These are phyloP conservation scores for Mycena galopus DNA, from an alignment of 768 basidiomycete species.

Conservation along the genomic window DNA sequence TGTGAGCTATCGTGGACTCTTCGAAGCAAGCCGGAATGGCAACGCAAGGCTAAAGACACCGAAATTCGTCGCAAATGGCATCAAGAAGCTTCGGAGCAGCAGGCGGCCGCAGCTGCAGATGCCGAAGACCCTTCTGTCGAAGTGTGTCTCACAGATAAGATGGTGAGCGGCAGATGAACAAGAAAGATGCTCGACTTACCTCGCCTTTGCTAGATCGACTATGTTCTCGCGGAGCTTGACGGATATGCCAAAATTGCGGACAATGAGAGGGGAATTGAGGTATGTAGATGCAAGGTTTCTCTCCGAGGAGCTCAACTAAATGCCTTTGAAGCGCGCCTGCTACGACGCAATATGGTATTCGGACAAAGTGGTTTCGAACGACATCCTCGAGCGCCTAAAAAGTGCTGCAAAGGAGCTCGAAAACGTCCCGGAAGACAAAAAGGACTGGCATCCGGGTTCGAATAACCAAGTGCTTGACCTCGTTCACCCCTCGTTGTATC, in stretches of 20 bases:
- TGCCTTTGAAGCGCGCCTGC: conserved; percentile 19
- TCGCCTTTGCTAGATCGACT: conserved; percentile 30
- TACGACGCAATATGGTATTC: conserved; percentile 37
- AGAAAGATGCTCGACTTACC: background rate
- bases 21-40: conserved; percentile 24
- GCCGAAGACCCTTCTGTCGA: no score
- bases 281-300: background rate
- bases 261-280: conserved; percentile 35
- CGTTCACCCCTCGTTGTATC: conserved; percentile 61
- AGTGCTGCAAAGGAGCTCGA: conserved; percentile 48
- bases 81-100: conserved; percentile 24
- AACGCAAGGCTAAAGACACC: conserved; percentile 16
- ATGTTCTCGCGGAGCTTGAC: conserved; percentile 38
- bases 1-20: conserved; percentile 26
- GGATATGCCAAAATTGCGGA: conserved; percentile 36
- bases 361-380: conserved; percentile 14
- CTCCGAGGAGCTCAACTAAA: background rate
- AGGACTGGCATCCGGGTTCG: conserved; percentile 51
- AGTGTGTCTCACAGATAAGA: conserved; percentile 10
- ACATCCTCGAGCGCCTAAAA: conserved; percentile 43
- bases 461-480: conserved; percentile 34
- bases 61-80: conserved; percentile 30
- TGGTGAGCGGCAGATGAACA: background rate
- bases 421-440: conserved; percentile 49
- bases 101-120: background rate